A percentile compares a stretch with the other conserved stretches of the same genome.
Evolutionary conservation across 2,329 filamentous ascomycete genomes (phyloP).

Genomic region (Apiospora malaysiana): DNA sequence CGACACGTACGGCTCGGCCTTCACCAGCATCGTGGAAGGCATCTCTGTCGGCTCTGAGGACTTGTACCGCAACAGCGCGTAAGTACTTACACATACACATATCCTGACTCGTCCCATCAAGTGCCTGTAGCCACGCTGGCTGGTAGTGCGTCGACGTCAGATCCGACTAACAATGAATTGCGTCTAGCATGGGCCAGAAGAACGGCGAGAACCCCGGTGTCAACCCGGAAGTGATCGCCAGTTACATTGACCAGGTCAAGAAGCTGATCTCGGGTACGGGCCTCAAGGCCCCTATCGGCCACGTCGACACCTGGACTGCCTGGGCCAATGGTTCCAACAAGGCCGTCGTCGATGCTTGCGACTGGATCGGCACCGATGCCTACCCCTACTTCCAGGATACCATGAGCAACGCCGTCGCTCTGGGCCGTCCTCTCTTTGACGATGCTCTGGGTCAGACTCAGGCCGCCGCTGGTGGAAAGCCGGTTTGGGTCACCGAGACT

Average conservation of each 20-base stretch:
- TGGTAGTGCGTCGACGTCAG: not conserved
- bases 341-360: constrained; percentile 70
- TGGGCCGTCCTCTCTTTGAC: constrained; percentile 71
- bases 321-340: constrained; percentile 77
- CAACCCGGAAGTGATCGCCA: constrained; percentile 64
- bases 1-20: constrained; percentile 67
- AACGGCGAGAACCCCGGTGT: constrained; percentile 68
- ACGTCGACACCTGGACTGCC: constrained; percentile 89
- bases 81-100: constrained; percentile 29
- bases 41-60: constrained; percentile 88
- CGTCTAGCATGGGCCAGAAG: constrained; percentile 63
- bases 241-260: constrained; percentile 74
- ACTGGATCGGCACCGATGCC: constrained; percentile 84
- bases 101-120: no score
- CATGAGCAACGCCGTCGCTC: constrained; percentile 67
- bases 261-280: constrained; percentile 66
- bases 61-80: constrained; percentile 65
- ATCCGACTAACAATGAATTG: not conserved
- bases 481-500: constrained; percentile 87
- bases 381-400: constrained; percentile 85
- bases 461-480: constrained; percentile 66
- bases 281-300: constrained; percentile 69
- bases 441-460: constrained; percentile 67
- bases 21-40: constrained; percentile 73
- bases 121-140: not conserved